Conservation (phyloP, 768 basidiomycete genomes). For the Leucocoprinus sp. region DNA sequence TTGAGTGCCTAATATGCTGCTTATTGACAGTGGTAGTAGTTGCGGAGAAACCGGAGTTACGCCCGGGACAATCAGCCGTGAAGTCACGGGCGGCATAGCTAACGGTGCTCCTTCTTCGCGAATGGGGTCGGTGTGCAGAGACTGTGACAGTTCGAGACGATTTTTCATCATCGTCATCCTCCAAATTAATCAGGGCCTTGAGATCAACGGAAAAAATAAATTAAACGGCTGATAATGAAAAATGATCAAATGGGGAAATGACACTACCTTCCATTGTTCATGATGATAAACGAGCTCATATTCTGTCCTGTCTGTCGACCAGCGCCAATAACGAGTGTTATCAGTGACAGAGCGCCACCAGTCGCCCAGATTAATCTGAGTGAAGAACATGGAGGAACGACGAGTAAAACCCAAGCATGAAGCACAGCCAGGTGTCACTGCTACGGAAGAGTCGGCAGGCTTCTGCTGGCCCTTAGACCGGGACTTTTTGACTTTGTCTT, state of each 20-base stretch:
- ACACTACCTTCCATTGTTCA: slow-evolving; percentile 37
- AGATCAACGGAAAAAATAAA: too few species aligned
- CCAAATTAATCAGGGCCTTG: slow-evolving; percentile 15
- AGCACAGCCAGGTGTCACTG: neutral
- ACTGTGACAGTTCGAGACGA: neutral
- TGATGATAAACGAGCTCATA: slow-evolving; percentile 35
- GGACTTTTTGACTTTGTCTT: neutral
- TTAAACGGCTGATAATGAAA: neutral
- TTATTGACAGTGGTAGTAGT: neutral
- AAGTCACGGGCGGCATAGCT: neutral
- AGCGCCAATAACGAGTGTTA: slow-evolving; percentile 37
- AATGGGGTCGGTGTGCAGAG: neutral
- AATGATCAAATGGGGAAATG: neutral
- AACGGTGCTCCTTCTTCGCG: neutral
- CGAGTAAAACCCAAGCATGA: neutral
- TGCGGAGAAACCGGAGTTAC: neutral
- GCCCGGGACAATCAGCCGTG: neutral
- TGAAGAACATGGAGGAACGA: slow-evolving; percentile 1
- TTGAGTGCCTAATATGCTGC: neutral
- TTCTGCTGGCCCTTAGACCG: neutral
- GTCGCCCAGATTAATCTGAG: slow-evolving; percentile 1
- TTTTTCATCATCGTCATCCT: slow-evolving; percentile 16
- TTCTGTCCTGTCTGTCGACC: slow-evolving; percentile 34
- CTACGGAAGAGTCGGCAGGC: neutral
- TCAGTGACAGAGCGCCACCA: slow-evolving; percentile 8